Conservation (phyloP, 2,329 filamentous ascomycete genomes). For the Penicillium oxalicum region DNA sequence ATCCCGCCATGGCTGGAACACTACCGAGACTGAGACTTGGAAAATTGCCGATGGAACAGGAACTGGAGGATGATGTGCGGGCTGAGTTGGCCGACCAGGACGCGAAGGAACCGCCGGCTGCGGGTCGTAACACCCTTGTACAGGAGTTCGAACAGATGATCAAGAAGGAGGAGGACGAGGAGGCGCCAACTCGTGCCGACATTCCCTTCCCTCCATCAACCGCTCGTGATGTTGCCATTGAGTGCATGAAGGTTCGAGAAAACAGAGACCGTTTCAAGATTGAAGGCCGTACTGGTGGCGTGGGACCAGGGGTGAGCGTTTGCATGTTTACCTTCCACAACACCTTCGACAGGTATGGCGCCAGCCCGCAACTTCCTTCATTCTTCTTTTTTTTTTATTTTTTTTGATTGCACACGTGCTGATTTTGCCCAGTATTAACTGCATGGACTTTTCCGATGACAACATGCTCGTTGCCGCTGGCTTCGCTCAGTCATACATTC, state of each 20-base stretch:
- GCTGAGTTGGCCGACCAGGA: conserved; percentile 85
- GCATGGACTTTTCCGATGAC: conserved; percentile 91
- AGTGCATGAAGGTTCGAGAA: conserved; percentile 89
- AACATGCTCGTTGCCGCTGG: conserved; percentile 80
- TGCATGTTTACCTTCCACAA: conserved; percentile 99
- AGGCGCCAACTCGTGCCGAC: conserved; percentile 70
- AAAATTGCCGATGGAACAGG: conserved; percentile 73
- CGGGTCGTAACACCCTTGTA: conserved; percentile 67
- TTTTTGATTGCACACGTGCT: not conserved
- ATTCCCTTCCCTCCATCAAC: conserved; percentile 83
- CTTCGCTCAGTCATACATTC: conserved; percentile 90
- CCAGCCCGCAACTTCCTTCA: not conserved
- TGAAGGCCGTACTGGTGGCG: conserved; percentile 73
- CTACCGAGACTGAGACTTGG: conserved; percentile 67
- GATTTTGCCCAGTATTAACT: conserved; percentile 61
- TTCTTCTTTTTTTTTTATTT: conserved; percentile 14
- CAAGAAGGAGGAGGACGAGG: conserved; percentile 83
- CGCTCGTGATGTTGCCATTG: conserved; percentile 84
- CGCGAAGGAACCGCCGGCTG: conserved; percentile 62
- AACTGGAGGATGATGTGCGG: conserved; percentile 77
- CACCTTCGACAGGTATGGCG: conserved; percentile 74
- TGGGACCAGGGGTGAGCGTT: conserved; percentile 76
- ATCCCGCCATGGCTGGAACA: conserved; percentile 52
- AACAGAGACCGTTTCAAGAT: conserved; percentile 88
- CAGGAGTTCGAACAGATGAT: conserved; percentile 83